phyloP scores from a whole-genome alignment of 1,284 basidiomycete genomes.

The Pseudozyma thailandica region DNA sequence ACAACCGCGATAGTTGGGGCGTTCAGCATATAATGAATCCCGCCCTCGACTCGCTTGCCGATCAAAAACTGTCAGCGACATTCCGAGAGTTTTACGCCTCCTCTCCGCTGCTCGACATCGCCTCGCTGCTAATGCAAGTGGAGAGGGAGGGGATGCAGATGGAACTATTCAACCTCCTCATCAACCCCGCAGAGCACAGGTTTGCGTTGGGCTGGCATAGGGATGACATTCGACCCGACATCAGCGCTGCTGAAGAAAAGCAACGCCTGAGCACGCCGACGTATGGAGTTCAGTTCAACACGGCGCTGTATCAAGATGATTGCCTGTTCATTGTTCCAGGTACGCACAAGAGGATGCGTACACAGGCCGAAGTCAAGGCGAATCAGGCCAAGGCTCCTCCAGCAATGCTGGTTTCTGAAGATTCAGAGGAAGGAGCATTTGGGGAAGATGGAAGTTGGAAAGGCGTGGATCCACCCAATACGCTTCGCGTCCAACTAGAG shows the following conservation, averaged over 20 bases:
- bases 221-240: conserved; percentile 78
- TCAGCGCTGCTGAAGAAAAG: conserved; percentile 76
- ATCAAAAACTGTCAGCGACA: conserved; percentile 1
- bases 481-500: conserved; percentile 75
- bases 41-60: conserved; percentile 71
- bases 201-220: conserved; percentile 86
- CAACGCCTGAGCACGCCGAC: conserved; percentile 75
- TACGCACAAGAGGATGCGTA: conserved; percentile 75
- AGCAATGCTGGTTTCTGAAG: conserved; percentile 12
- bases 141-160: conserved; percentile 35
- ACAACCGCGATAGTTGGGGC: conserved; percentile 76
- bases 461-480: conserved; percentile 73
- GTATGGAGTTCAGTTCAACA: conserved; percentile 84
- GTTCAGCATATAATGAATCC: conserved; percentile 72
- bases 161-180: conserved; percentile 83
- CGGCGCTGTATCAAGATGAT: conserved; percentile 79
- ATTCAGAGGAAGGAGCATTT: conserved; percentile 11
- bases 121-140: conserved; percentile 36
- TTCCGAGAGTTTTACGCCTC: conserved; percentile 48
- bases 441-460: conserved; percentile 73
- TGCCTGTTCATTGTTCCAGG: conserved; percentile 81
- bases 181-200: conserved; percentile 76
- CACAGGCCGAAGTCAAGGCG: conserved; percentile 71
- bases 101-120: conserved; percentile 48
- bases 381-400: conserved; percentile 48